These are phyloP conservation scores for Chaetomiaceae sp. DNA, from an alignment of 2,329 filamentous ascomycete species.

Conservation along the genomic window DNA sequence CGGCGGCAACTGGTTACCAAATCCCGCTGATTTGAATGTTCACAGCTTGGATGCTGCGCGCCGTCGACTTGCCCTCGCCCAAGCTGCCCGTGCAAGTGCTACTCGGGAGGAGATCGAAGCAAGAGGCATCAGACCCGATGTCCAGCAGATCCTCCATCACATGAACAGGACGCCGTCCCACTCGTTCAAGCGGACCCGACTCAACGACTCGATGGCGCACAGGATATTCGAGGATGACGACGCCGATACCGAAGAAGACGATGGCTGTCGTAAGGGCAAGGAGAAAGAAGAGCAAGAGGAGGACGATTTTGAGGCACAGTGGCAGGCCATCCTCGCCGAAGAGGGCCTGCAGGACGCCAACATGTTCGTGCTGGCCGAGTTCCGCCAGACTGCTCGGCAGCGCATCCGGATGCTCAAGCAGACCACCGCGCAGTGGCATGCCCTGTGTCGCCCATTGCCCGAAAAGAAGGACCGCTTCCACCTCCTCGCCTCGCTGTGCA, in stretches of 20 bases:
- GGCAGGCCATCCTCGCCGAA: constrained; percentile 9
- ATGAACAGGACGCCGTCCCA: constrained; percentile 12
- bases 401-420: constrained; percentile 13
- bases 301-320: constrained; percentile 13
- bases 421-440: constrained; percentile 11
- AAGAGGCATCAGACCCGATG: constrained; percentile 17
- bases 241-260: constrained; percentile 1
- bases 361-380: constrained; percentile 10
- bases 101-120: constrained; percentile 22
- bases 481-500: constrained; percentile 40
- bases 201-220: constrained; percentile 1
- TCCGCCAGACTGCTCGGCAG: constrained; percentile 15
- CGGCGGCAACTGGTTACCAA: neutral
- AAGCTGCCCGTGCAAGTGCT: constrained; percentile 12
- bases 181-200: constrained; percentile 9
- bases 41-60: constrained; percentile 1
- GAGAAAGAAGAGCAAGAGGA: neutral
- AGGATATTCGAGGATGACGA: constrained; percentile 10
- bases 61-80: constrained; percentile 7
- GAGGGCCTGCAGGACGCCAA: constrained; percentile 7
- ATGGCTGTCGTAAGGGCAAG: neutral
- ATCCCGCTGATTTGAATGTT: neutral
- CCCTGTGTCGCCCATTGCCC: neutral
- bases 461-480: constrained; percentile 32
- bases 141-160: constrained; percentile 12